These are phyloP conservation scores for Cercospora zeae-maydis DNA, from an alignment of 2,329 filamentous ascomycete species.

Conservation along the genomic window DNA sequence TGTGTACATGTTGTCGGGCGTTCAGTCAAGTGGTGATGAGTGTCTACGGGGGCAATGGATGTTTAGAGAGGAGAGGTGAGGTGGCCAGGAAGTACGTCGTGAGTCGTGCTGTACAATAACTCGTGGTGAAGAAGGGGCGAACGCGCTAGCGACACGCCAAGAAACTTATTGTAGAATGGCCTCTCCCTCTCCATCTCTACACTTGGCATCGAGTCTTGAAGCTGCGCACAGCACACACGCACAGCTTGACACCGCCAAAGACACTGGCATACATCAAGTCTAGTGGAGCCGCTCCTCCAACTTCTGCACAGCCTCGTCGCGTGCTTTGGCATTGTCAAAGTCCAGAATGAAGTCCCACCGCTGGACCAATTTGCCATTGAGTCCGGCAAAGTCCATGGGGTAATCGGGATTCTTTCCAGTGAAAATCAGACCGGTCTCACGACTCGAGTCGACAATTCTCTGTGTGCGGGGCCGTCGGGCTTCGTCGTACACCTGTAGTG, in stretches of 20 bases:
- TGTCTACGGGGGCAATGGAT: background rate
- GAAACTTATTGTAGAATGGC: background rate
- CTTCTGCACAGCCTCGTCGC: conserved; percentile 14
- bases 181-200: background rate
- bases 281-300: conserved; percentile 2
- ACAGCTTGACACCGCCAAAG: too few relatives aligned
- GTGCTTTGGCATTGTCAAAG: conserved; percentile 15
- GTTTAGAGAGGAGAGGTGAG: background rate
- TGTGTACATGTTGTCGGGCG: background rate
- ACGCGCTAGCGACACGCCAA: background rate
- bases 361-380: conserved; percentile 11
- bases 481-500: conserved; percentile 16
- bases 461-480: conserved; percentile 17
- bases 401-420: conserved; percentile 14
- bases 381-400: conserved; percentile 3
- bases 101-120: background rate
- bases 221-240: background rate
- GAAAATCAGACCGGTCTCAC: conserved; percentile 14
- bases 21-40: background rate
- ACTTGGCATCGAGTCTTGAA: background rate
- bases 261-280: background rate
- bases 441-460: conserved; percentile 17
- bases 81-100: background rate
- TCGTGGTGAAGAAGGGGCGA: background rate
- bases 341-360: conserved; percentile 20